Evolutionary conservation across 345 rosid genomes (phyloP).

Genomic region (Melaleuca quinquenervia): DNA sequence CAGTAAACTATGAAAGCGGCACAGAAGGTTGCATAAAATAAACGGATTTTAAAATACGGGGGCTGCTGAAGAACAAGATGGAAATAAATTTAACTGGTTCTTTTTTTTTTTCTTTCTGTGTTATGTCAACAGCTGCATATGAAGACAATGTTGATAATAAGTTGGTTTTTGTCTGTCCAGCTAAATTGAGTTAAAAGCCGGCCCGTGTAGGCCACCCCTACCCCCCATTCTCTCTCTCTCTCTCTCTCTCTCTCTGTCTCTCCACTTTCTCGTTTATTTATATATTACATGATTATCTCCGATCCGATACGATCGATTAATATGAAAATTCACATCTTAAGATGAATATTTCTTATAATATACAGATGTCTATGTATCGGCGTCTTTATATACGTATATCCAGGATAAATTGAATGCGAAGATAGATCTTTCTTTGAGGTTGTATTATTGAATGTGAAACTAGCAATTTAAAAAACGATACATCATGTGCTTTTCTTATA

Average conservation of each 20-base stretch:
- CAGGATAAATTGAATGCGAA: too few species aligned
- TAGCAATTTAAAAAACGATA: neutral
- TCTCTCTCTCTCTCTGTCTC: neutral
- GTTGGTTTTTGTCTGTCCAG: slow-evolving; percentile 4
- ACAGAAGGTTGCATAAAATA: neutral
- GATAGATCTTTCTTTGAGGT: neutral
- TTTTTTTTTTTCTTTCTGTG: neutral
- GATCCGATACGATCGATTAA: neutral
- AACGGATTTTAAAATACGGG: neutral
- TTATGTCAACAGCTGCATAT: neutral
- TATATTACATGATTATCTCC: neutral
- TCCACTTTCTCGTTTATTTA: neutral
- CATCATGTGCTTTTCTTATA: neutral
- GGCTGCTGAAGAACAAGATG: neutral
- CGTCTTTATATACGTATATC: neutral
- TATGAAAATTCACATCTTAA: neutral
- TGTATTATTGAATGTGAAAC: neutral
- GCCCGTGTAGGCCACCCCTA: neutral
- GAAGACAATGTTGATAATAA: neutral
- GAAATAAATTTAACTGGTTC: neutral
- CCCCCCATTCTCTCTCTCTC: neutral
- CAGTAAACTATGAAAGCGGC: neutral
- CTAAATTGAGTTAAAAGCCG: slow-evolving; percentile 3
- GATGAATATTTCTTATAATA: neutral
- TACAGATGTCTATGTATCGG: neutral